Evolutionary conservation across 805 yeast genomes (phyloP).

Genomic region (Hanseniaspora thailandica): DNA sequence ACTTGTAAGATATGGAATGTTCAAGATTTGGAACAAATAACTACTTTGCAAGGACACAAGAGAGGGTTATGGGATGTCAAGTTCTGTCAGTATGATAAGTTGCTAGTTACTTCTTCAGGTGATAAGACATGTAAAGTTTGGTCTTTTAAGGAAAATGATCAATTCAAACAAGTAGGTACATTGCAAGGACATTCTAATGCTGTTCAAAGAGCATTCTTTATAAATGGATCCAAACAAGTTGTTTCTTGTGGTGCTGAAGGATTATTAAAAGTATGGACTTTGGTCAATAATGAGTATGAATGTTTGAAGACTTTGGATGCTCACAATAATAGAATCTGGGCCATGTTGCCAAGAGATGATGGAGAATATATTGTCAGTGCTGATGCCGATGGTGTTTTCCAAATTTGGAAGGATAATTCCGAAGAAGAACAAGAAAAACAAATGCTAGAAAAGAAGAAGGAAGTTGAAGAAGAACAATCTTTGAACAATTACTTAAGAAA

Average conservation of each 20-base stretch:
- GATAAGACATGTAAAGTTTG: constrained; percentile 84
- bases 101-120: constrained; percentile 75
- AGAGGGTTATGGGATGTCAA: constrained; percentile 89
- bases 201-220: constrained; percentile 67
- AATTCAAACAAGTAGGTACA: constrained; percentile 12
- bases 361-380: constrained; percentile 69
- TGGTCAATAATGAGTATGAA: constrained; percentile 48
- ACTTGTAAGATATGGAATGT: constrained; percentile 82
- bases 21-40: constrained; percentile 75
- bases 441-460: constrained; percentile 38
- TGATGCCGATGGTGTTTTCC: constrained; percentile 89
- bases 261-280: constrained; percentile 81
- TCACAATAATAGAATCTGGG: constrained; percentile 93
- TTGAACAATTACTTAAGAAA: constrained; percentile 59
- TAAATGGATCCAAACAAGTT: constrained; percentile 55
- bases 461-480: constrained; percentile 80
- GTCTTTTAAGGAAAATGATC: constrained; percentile 53
- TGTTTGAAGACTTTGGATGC: constrained; percentile 77
- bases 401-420: constrained; percentile 81
- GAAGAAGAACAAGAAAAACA: constrained; percentile 51
- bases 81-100: constrained; percentile 69
- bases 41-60: constrained; percentile 77
- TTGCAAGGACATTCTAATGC: constrained; percentile 93
- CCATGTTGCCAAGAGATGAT: constrained; percentile 53
- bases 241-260: constrained; percentile 87